phyloP scores from a whole-genome alignment of 2,329 filamentous ascomycete genomes.

The Beauveria asiatica region DNA sequence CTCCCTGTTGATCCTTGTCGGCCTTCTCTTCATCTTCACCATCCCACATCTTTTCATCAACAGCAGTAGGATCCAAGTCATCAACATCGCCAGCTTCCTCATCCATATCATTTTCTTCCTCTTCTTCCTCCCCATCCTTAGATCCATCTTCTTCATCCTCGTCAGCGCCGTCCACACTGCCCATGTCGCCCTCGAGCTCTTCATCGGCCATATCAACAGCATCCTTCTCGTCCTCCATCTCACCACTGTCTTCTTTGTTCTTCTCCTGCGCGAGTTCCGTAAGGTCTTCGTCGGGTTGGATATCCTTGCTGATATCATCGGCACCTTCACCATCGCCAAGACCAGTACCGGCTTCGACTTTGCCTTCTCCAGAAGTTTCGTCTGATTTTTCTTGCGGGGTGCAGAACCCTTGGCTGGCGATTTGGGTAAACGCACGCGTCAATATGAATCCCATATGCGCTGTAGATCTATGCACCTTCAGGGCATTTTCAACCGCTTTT shows the following conservation, averaged over 20 bases:
- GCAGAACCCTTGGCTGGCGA: constrained; percentile 84
- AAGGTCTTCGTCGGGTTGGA: constrained; percentile 86
- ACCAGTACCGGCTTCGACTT: constrained; percentile 84
- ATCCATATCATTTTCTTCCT: constrained; percentile 69
- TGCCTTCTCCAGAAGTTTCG: constrained; percentile 61
- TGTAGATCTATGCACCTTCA: constrained; percentile 58
- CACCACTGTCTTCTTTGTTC: constrained; percentile 54
- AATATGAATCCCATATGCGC: constrained; percentile 70
- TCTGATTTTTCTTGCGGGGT: constrained; percentile 75
- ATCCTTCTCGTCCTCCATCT: constrained; percentile 73
- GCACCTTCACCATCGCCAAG: constrained; percentile 91
- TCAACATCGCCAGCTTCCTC: constrained; percentile 88
- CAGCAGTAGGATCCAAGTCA: constrained; percentile 77
- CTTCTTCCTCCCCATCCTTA: constrained; percentile 54
- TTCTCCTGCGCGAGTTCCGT: constrained; percentile 83
- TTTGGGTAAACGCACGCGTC: constrained; percentile 66
- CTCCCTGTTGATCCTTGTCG: constrained; percentile 72
- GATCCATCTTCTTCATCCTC: constrained; percentile 52
- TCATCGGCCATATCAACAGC: constrained; percentile 89
- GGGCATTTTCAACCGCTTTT: constrained; percentile 48
- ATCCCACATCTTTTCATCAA: constrained; percentile 99
- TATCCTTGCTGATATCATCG: constrained; percentile 96
- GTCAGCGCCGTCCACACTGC: constrained; percentile 53
- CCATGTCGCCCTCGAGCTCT: constrained; percentile 80
- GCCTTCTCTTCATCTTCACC: constrained; percentile 65